Evolutionary conservation across 2,329 filamentous ascomycete genomes (phyloP).

Genomic region (Fusarium virguliforme): DNA sequence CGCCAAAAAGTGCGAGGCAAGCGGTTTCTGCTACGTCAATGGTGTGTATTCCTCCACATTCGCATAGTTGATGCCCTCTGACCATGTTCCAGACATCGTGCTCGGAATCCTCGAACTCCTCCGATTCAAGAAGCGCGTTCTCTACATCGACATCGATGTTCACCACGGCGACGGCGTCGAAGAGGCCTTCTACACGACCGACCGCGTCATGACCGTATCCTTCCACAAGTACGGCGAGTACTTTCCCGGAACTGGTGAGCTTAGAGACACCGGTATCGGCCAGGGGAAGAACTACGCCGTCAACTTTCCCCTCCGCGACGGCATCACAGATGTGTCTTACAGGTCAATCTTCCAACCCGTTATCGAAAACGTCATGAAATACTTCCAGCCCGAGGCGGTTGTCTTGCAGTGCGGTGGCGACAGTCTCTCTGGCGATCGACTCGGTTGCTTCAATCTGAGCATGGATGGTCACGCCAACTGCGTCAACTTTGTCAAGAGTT

Average conservation of each 20-base stretch:
- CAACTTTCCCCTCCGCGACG: slow-evolving; percentile 92
- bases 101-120: slow-evolving; percentile 94
- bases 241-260: slow-evolving; percentile 92
- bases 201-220: slow-evolving; percentile 92
- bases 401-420: slow-evolving; percentile 97
- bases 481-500: slow-evolving; percentile 90
- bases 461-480: slow-evolving; percentile 97
- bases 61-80: slow-evolving; percentile 17
- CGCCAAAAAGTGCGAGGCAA: slow-evolving; percentile 96
- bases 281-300: slow-evolving; percentile 90
- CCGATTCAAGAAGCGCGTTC: slow-evolving; percentile 91
- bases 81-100: slow-evolving; percentile 81
- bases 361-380: slow-evolving; percentile 87
- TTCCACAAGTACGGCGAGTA: slow-evolving; percentile 99
- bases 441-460: slow-evolving; percentile 98
- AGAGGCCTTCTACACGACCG: slow-evolving; percentile 93
- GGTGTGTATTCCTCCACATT: slow-evolving; percentile 68
- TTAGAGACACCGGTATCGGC: slow-evolving; percentile 89
- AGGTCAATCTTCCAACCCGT: slow-evolving; percentile 93
- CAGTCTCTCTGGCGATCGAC: slow-evolving; percentile 91
- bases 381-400: slow-evolving; percentile 91
- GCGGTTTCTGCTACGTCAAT: slow-evolving; percentile 98
- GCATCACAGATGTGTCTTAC: slow-evolving; percentile 92
- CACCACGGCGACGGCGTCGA: slow-evolving; percentile 95
- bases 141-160: slow-evolving; percentile 97